Base-by-base conservation (phyloP, 1,284 basidiomycete genomes). In the Hemileia vastatrix region DNA sequence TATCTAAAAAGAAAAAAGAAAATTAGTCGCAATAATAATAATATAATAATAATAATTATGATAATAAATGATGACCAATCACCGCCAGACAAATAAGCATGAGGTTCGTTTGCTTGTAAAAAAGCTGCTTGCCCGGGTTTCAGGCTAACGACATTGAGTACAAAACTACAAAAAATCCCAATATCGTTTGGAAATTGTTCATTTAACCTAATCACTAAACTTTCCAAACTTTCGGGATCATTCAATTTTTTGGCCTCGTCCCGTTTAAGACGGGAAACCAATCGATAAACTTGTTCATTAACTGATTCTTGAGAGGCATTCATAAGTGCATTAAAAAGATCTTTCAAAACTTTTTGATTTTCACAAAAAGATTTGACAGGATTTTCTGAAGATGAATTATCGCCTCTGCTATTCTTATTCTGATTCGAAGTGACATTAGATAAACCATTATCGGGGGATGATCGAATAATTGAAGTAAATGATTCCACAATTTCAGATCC, bases 21-120 rank as follows among this genome's bases (percentile, higher is more conserved):
- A 2, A n/a, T 13, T 40, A 18, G 18, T 18, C 18, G 43, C 43
- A 1, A 15, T 15, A 18, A 15, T 15, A 15, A 18, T 15, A 45
- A 15, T 15, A 18, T 15, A 15, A 18, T 15, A 45, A 15, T 45
- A n/a, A n/a, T n/a, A n/a, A n/a, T n/a, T n/a, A n/a, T n/a, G n/a
- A n/a, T n/a, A n/a, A n/a, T n/a, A n/a, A n/a, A 24, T 18, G 55
- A 0, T 40, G 23, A 27, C 44, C 4, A 71, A 79, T 71, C 63
- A 90, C 91, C 90, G 74, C 92, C 92, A 36, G 84, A 85, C 58
- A 98, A 82, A 76, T 98, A 99, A 0, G 95, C 95, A 70, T 99
- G 94, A 1, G 95, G 94, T 77, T 96, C 91, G 68, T 95, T 89
- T 1, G 94, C 94, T 45, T 90, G 87, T 9, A 99, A 81, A 79